Percentiles rank a stretch among this genome's conserved stretches.
phyloP scores from a whole-genome alignment of 768 basidiomycete genomes.

The Leucosporidium scottii region DNA sequence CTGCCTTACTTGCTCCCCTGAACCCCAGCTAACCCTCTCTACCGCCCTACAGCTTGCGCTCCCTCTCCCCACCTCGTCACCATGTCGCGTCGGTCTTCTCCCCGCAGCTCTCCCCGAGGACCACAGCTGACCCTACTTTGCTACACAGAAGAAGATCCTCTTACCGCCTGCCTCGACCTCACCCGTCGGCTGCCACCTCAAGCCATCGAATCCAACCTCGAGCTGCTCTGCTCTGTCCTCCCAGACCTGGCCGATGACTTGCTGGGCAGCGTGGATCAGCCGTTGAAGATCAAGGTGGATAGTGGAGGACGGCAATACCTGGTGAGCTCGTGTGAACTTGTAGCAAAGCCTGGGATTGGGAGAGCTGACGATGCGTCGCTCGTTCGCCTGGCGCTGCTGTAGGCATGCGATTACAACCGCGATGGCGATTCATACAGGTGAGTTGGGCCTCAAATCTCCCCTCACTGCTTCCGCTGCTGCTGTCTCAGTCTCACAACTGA shows the following conservation, averaged over 20 bases:
- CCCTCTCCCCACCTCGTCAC: no score
- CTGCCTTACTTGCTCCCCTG: no score
- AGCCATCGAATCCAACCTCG: constrained; percentile 76
- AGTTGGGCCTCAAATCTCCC: not conserved
- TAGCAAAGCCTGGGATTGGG: not conserved
- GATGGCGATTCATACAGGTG: constrained; percentile 37
- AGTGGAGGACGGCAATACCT: constrained; percentile 80
- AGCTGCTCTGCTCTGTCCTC: constrained; percentile 67
- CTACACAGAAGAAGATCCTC: constrained; percentile 5
- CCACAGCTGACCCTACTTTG: no score
- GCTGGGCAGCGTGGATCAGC: constrained; percentile 88
- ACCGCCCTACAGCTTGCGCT: no score
- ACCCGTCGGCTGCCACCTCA: constrained; percentile 93
- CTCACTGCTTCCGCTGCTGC: not conserved
- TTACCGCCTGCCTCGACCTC: constrained; percentile 57
- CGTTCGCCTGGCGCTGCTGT: not conserved
- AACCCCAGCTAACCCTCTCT: no score
- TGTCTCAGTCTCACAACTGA: not conserved
- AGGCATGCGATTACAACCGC: constrained; percentile 39
- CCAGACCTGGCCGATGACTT: constrained; percentile 95
- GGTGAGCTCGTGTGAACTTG: constrained; percentile 61
- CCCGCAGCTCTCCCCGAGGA: no score
- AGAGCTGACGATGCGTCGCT: not conserved
- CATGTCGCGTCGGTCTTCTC: no score
- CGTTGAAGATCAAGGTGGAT: constrained; percentile 73